Percentiles rank a stretch among this genome's conserved stretches.
Conservation (phyloP, 768 basidiomycete genomes). For the Xerocomus potaroensis region DNA sequence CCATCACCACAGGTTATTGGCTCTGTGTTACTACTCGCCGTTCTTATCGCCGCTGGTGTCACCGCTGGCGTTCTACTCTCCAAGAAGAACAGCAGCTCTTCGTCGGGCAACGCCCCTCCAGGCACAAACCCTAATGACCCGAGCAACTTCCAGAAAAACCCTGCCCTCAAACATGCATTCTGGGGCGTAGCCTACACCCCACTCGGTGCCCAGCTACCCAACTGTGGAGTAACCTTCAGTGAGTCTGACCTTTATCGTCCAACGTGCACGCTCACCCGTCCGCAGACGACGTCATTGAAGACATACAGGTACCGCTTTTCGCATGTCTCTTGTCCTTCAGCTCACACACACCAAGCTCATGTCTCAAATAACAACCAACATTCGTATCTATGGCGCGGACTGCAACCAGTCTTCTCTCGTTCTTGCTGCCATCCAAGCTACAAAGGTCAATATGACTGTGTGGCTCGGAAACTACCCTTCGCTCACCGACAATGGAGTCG, state of each 20-base stretch:
- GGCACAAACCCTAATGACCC: conserved; percentile 61
- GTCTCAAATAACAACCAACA: conserved; percentile 78
- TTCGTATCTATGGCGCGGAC: conserved; percentile 85
- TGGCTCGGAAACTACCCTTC: conserved; percentile 70
- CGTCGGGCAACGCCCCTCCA: conserved; percentile 12
- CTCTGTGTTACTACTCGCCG: conserved; percentile 41
- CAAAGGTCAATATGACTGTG: conserved; percentile 82
- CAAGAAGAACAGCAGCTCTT: conserved; percentile 41
- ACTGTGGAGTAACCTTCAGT: conserved; percentile 54
- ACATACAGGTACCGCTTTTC: conserved; percentile 56
- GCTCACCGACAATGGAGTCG: conserved; percentile 57
- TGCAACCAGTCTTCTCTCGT: conserved; percentile 80
- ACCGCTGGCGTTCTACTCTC: conserved; percentile 63
- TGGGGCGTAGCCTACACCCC: conserved; percentile 91
- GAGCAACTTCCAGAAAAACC: conserved; percentile 68
- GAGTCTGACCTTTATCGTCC: conserved; percentile 8
- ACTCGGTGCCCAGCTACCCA: conserved; percentile 61
- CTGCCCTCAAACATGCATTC: conserved; percentile 66
- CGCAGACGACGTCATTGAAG: conserved; percentile 55
- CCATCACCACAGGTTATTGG: conserved; percentile 45
- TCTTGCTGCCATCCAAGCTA: conserved; percentile 85
- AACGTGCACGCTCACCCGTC: neutral
- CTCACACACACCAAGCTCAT: conserved; percentile 48
- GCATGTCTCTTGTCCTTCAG: neutral
- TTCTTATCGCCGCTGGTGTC: conserved; percentile 55